Conservation (phyloP, 177 flowering plant species). For the Vitis hybrid region DNA sequence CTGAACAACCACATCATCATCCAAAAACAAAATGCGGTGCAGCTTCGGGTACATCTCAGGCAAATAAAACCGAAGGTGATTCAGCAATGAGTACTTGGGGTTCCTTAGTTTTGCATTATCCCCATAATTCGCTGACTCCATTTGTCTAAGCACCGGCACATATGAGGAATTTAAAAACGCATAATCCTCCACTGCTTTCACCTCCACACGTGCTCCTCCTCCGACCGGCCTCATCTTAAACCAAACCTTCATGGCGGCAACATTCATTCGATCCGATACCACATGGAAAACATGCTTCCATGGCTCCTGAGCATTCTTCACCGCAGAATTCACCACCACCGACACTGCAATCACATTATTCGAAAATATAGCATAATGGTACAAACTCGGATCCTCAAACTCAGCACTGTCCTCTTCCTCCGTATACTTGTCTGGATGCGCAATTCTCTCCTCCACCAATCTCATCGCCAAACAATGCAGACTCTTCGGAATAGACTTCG, state of each 20-base stretch:
- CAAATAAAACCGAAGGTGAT: conserved; percentile 68
- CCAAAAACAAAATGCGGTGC: conserved; percentile 58
- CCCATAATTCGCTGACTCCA: conserved; percentile 37
- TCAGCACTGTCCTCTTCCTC: conserved; percentile 47
- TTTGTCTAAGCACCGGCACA: conserved; percentile 56
- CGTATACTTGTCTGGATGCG: conserved; percentile 60
- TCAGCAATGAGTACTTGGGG: conserved; percentile 52
- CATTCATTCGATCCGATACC: conserved; percentile 67
- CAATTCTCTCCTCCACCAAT: conserved; percentile 64
- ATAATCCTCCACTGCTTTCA: conserved; percentile 65
- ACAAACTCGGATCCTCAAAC: conserved; percentile 68
- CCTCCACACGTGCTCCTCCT: conserved; percentile 67
- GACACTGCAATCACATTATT: conserved; percentile 82
- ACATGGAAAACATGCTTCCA: conserved; percentile 80
- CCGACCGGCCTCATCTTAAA: conserved; percentile 65
- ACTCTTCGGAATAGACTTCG: conserved; percentile 72
- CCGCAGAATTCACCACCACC: conserved; percentile 77
- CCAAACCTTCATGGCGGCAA: conserved; percentile 82
- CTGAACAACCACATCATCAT: conserved; percentile 88
- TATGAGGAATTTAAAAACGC: conserved; percentile 56
- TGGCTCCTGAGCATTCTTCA: conserved; percentile 67
- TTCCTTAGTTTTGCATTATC: conserved; percentile 41
- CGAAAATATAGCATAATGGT: conserved; percentile 75
- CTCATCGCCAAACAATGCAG: conserved; percentile 83
- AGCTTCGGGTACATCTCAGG: conserved; percentile 76